A percentile compares a stretch with the other conserved stretches of the same genome.
Evolutionary conservation across 192 early-diverging fungal genomes (phyloP).

Genomic region (Martensiomyces pterosporus): DNA sequence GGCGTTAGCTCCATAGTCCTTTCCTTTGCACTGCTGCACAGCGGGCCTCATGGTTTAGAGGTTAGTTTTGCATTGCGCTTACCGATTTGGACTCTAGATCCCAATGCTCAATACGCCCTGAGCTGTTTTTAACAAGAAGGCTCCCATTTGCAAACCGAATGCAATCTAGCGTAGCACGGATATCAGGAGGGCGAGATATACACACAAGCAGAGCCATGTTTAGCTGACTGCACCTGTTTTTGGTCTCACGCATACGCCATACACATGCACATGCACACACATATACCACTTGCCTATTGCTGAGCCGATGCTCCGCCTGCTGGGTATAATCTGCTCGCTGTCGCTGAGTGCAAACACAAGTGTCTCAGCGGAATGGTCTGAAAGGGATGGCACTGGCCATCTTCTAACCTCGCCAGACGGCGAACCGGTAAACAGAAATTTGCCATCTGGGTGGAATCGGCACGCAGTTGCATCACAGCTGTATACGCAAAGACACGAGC

Average conservation of each 20-base stretch:
- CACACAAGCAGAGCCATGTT: too few species aligned
- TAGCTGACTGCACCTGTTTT: too few species aligned
- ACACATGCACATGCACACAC: too few species aligned
- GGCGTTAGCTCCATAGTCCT: too few species aligned
- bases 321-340: constrained; percentile 13
- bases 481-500: constrained; percentile 60
- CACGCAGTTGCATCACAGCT: constrained; percentile 55
- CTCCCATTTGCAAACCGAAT: constrained; percentile 65
- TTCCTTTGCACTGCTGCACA: too few species aligned
- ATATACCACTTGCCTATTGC: too few species aligned
- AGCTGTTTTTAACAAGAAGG: constrained; percentile 66
- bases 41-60: too few species aligned
- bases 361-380: constrained; percentile 13
- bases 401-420: constrained; percentile 49
- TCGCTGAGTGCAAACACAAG: constrained; percentile 17
- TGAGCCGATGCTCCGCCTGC: constrained; percentile 22
- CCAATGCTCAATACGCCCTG: constrained; percentile 77
- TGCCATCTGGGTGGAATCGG: constrained; percentile 66
- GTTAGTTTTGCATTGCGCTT: too few species aligned
- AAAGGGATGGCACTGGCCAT: constrained; percentile 52
- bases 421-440: constrained; percentile 53
- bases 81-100: constrained; percentile 55
- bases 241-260: too few species aligned
- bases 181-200: too few species aligned
- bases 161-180: too few species aligned